phyloP scores from a whole-genome alignment of 306 rosid genomes.

The Hippophae rhamnoides region DNA sequence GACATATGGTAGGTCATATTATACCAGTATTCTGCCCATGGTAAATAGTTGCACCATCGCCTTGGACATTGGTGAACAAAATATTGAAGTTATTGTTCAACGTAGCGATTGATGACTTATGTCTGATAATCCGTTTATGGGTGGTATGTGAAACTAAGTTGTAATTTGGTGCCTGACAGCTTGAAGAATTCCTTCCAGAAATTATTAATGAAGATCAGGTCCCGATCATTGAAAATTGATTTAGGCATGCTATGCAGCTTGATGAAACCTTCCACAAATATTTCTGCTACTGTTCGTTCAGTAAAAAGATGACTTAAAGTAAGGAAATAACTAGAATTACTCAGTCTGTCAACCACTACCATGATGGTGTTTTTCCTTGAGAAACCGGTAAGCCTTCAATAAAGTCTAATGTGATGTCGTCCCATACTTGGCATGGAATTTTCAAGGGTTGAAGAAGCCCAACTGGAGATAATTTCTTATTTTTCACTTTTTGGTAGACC shows the following conservation, averaged over 20 bases:
- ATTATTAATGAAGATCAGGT: neutral
- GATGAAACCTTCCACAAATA: neutral
- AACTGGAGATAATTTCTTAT: neutral
- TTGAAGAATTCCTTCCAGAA: no score
- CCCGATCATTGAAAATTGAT: neutral
- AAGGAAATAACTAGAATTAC: neutral
- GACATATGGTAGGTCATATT: neutral
- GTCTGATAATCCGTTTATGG: neutral
- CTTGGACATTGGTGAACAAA: neutral
- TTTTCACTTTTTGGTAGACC: no score
- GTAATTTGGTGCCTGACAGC: neutral
- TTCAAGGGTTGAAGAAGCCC: neutral
- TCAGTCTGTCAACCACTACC: neutral
- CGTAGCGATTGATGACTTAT: neutral
- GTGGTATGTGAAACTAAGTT: neutral
- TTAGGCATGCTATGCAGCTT: neutral
- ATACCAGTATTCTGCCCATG: neutral
- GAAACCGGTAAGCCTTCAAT: no score
- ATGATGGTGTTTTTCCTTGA: neutral
- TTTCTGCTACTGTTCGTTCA: neutral
- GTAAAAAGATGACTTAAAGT: neutral
- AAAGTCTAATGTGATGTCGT: no score
- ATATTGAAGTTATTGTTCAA: neutral
- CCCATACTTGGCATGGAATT: neutral
- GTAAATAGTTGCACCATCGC: neutral